A percentile compares a stretch with the other conserved stretches of the same genome.
Conservation (phyloP, 441 rosid species). For the Rhodomyrtus psidioides region DNA sequence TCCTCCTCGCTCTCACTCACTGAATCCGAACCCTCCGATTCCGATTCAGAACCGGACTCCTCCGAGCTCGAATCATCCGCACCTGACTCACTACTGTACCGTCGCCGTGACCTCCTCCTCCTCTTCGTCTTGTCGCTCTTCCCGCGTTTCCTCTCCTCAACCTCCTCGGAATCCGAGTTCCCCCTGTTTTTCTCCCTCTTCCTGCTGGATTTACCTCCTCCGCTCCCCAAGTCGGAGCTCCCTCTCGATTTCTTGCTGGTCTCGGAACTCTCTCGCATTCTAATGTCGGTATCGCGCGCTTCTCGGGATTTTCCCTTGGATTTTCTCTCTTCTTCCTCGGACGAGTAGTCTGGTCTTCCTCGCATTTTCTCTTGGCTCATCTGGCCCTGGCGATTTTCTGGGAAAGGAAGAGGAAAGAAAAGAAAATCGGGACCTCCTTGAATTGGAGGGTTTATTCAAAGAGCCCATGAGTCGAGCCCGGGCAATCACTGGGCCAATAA, state of each 20-base stretch:
- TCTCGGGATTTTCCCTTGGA: constrained; percentile 11
- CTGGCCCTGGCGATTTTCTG: constrained; percentile 29
- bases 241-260: background rate
- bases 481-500: background rate
- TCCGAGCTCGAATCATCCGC: constrained; percentile 31
- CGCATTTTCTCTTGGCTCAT: constrained; percentile 9
- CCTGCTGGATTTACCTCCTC: constrained; percentile 21
- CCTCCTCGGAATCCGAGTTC: constrained; percentile 17
- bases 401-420: background rate
- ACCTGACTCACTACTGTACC: constrained; percentile 23
- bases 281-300: background rate
- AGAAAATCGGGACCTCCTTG: background rate
- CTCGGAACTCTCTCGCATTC: background rate
- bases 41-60: background rate
- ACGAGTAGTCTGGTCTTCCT: background rate
- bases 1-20: constrained; percentile 31
- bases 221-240: constrained; percentile 16
- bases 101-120: constrained; percentile 27
- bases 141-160: constrained; percentile 12
- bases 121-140: constrained; percentile 24
- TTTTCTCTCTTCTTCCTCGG: constrained; percentile 16
- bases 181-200: constrained; percentile 17
- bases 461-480: background rate
- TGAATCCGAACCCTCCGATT: background rate
- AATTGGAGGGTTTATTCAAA: background rate